Evolutionary conservation across 2,329 filamentous ascomycete genomes (phyloP), one percentile per base, ranked within the genome.

Genomic region (Fusarium aywerte): DNA sequence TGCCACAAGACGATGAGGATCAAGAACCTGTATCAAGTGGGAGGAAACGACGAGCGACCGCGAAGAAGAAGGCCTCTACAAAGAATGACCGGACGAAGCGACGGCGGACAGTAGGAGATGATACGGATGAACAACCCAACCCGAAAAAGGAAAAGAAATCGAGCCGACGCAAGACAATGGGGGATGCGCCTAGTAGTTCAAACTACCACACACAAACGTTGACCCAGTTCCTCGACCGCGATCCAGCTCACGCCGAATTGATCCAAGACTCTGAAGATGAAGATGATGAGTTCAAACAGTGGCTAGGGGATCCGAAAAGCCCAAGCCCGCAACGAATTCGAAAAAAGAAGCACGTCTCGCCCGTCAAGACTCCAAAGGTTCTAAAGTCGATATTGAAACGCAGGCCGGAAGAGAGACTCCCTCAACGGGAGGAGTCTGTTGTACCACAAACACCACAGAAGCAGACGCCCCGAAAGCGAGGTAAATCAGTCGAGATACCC

Each of bases 161-260:
- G 23, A 58, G 9, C 21, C 66, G 75, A 49, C 71, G 76, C 20
- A 79, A 64, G 66, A 78, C 78, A 3, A 62, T 69, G 27, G 76
- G 76, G n/a, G 78, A 78, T 38, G 12, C 65, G 38, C 62, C 76
- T 10, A 73, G 70, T 25, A 73, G 71, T 38, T 75, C 77, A 7
- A 77, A 69, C 10, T 79, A 78, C 33, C 77, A 80, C 40, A 81
- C 80, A 15, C 80, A 82, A 58, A 82, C 80, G 4, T 65, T 82
- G 54, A 82, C 80, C 15, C 80, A 82, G 53, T 75, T 81, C 25
- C 62, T 79, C 13, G 72, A 72, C 3, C 69, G 68, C 7, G 68
- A 72, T 9, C 49, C 45, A 16, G 35, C 44, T 6, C 53, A 63
- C 11, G 33, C 64, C 8, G 60, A 70, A 11, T 68, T 70, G 20